These are phyloP conservation scores for Sordaria brevicollis DNA, from an alignment of 495 filamentous ascomycete species.

Conservation along the genomic window DNA sequence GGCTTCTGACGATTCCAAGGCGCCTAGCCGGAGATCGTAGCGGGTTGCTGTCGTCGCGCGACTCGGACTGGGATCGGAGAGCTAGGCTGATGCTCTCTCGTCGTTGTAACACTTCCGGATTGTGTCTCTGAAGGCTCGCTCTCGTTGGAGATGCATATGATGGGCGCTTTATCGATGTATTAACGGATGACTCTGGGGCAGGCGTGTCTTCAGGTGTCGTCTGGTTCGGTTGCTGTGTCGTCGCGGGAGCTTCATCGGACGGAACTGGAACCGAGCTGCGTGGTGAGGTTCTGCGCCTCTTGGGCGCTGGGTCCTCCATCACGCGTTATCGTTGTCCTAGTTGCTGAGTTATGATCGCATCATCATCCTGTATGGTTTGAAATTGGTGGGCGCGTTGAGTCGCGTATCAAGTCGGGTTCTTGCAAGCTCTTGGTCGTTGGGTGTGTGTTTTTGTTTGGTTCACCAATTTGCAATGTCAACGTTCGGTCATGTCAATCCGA, in stretches of 20 bases:
- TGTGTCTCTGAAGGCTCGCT: slow-evolving; percentile 51
- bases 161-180: slow-evolving; percentile 23
- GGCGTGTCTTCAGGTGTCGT: slow-evolving; percentile 10
- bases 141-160: slow-evolving; percentile 60
- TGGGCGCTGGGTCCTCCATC: slow-evolving; percentile 50
- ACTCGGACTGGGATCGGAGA: slow-evolving; percentile 20
- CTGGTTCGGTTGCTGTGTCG: slow-evolving; percentile 1
- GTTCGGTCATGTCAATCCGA: not conserved
- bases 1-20: slow-evolving; percentile 10
- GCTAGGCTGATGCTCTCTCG: slow-evolving; percentile 20
- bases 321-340: slow-evolving; percentile 3
- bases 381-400: slow-evolving; percentile 12
- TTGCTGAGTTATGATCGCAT: slow-evolving; percentile 8
- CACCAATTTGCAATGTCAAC: not conserved
- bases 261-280: slow-evolving; percentile 26
- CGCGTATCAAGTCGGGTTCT: not conserved
- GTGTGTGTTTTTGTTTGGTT: not conserved
- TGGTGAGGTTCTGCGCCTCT: slow-evolving; percentile 52
- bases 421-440: not conserved
- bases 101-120: slow-evolving; percentile 48
- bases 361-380: not conserved
- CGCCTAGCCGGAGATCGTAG: slow-evolving; percentile 27
- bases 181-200: not conserved
- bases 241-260: not conserved
- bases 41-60: slow-evolving; percentile 16